Base-by-base conservation (phyloP, 768 basidiomycete species). In the Amanita subjunquillea region DNA sequence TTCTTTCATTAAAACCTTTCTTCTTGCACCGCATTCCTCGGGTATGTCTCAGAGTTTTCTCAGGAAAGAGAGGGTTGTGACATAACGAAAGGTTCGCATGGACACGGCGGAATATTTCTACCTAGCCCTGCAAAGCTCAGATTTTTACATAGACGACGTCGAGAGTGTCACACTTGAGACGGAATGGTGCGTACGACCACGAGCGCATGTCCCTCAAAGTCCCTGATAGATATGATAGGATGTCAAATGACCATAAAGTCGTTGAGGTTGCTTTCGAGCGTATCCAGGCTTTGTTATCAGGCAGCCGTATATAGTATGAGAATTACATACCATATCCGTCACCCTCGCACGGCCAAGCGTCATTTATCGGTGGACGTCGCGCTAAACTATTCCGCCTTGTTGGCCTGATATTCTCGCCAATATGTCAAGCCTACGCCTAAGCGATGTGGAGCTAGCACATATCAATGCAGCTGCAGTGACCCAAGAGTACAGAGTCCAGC, bases 391-490 rank as follows among this genome's bases (percentile, higher is more conserved):
- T 17, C 38, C 36, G 15, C 25, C 23, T 40, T 20, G 2, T 34
- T 15, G 23, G 25, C 41, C 37, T 10, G 10, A 48, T 37, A 20
- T 50, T 29, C 25, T 23, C 23, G 49, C 39, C 50, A 62, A 50
- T 57, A 78, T 78, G 78, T 54, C 70, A 45, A 66, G 79, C 66
- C 74, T 85, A 61, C 78, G 85, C 56, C 67, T 89, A 48, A 84
- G 73, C 63, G 83, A 89, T 66, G 75, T 67, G 58, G 87, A 90
- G 64, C 67, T 90, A 61, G 85, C 87, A 51, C 76, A 79, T 48
- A 83, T 91, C 65, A 91, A 91, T 65, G 87, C 88, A 48, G 87
- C 90, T 46, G 91, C 91, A 32, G 91, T 91, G 47, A 91, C 90
- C 48, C 82, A 78, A 63, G 85, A 91, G 70, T 93, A 89, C 71